phyloP scores from a whole-genome alignment of 345 rosid species.

The Gossypium herbaceum region DNA sequence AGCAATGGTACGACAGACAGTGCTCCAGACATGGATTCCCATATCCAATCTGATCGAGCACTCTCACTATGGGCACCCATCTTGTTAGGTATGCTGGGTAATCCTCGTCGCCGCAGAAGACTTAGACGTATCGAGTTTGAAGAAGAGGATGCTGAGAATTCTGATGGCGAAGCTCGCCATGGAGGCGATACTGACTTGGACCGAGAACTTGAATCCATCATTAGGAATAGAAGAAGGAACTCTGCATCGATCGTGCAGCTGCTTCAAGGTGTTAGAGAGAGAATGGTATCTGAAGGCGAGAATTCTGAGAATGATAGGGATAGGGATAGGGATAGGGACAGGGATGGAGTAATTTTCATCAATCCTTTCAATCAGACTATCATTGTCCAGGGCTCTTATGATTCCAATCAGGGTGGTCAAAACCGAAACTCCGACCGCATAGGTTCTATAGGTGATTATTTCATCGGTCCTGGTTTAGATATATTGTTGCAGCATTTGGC shows the following conservation, averaged over 20 bases:
- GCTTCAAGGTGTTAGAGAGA: slow-evolving; percentile 76
- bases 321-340: slow-evolving; percentile 32
- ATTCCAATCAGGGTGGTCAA: slow-evolving; percentile 29
- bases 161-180: slow-evolving; percentile 32
- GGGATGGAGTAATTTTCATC: slow-evolving; percentile 37
- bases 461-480: slow-evolving; percentile 80
- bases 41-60: slow-evolving; percentile 64
- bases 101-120: slow-evolving; percentile 51
- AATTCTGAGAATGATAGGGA: slow-evolving; percentile 41
- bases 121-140: slow-evolving; percentile 47
- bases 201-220: slow-evolving; percentile 58
- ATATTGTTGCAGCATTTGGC: slow-evolving; percentile 73
- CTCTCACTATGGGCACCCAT: slow-evolving; percentile 83
- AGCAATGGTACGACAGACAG: slow-evolving; percentile 22
- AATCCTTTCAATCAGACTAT: slow-evolving; percentile 47
- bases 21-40: slow-evolving; percentile 41
- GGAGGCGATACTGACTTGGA: slow-evolving; percentile 58
- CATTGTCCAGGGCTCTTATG: slow-evolving; percentile 51
- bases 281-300: slow-evolving; percentile 62
- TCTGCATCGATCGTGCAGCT: slow-evolving; percentile 55
- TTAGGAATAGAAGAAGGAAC: slow-evolving; percentile 44
- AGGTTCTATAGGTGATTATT: slow-evolving; percentile 73
- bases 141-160: slow-evolving; percentile 46
- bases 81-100: slow-evolving; percentile 81
- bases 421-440: slow-evolving; percentile 39